A percentile compares a stretch with the other conserved stretches of the same genome.
Conservation (phyloP, 768 basidiomycete species). For the Lepiota brunneoincarnata region DNA sequence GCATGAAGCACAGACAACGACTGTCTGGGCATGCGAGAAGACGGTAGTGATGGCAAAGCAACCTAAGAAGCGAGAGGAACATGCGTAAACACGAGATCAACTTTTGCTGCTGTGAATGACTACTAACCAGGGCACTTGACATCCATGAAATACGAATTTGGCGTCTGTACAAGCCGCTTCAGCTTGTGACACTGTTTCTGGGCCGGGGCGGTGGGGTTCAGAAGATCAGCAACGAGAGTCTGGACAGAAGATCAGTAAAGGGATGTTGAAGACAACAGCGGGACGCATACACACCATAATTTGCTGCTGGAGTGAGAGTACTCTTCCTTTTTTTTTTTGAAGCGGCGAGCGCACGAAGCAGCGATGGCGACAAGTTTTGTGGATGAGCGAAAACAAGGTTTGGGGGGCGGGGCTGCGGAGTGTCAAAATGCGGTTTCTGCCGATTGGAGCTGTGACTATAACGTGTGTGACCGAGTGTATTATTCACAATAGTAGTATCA, state of each 20-base stretch:
- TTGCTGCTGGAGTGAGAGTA: constrained; percentile 19
- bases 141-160: constrained; percentile 99
- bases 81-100: too few relatives aligned
- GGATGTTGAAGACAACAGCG: constrained; percentile 5
- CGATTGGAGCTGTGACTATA: not conserved
- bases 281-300: constrained; percentile 29
- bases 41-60: constrained; percentile 96
- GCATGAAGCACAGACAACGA: constrained; percentile 92
- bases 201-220: constrained; percentile 90
- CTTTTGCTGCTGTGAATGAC: too few relatives aligned
- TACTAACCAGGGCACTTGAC: constrained; percentile 94
- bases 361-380: constrained; percentile 35
- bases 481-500: not conserved
- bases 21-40: constrained; percentile 99
- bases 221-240: constrained; percentile 97
- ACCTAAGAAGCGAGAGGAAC: constrained; percentile 42
- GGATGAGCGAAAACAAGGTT: constrained; percentile 39
- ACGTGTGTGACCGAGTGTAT: too few relatives aligned
- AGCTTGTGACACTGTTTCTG: constrained; percentile 96
- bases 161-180: constrained; percentile 97
- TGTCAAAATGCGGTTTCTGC: constrained; percentile 21
- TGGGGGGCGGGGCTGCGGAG: constrained; percentile 25
- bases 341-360: constrained; percentile 26
- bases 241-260: constrained; percentile 23
- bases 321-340: constrained; percentile 33